Evolutionary conservation across 2,329 filamentous ascomycete species (phyloP), one percentile per base, ranked within the genome.

Genomic region (Cercospora sp.): DNA sequence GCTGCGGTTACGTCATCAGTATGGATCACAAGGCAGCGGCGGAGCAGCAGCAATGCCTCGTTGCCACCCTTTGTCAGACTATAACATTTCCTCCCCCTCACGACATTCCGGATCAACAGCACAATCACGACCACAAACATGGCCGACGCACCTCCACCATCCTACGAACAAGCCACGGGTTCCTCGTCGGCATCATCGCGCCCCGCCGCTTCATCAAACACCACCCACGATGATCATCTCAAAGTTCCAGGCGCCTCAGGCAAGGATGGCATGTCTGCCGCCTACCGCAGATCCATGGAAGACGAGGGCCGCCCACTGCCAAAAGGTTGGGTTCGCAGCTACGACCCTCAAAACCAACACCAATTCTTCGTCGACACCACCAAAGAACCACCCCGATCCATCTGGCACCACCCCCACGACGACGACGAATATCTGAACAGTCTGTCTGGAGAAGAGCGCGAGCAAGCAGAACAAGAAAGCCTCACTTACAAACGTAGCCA

Each of bases 321-420:
- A 0, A 67, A 76, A 13, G 86, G 86, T 51, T 89, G 87, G 87
- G 78, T 88, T 1, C 80, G 87, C 3, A 81, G 83, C 67, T 89
- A 83, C 75, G 87, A 89, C 73, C 75, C 81, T 0, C 73, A 83
- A 62, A 81, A 80, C 12, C 75, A 83, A 18, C 87, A 89, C 73
- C 87, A 89, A 72, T 89, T 88, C 83, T 89, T 87, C 77, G 87
- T 89, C 73, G 85, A 89, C 77, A 89, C 86, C 1, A 82, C 73
- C 31, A 76, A 80, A 30, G 77, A 83, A 12, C 87, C 87, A 0
- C 86, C 86, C 0, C 83, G 85, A 58, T 84, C 83, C 66, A 87
- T 87, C 71, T 89, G 87, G 87, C 81, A 83, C 55, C 87, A 89
- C 73, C 87, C 87, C 0, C 85, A 87, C 75, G 87, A 89, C 72